Evolutionary conservation across 495 filamentous ascomycete species (phyloP), one percentile per base, ranked within the genome.

Genomic region (Hyaloscypha hepaticicola): DNA sequence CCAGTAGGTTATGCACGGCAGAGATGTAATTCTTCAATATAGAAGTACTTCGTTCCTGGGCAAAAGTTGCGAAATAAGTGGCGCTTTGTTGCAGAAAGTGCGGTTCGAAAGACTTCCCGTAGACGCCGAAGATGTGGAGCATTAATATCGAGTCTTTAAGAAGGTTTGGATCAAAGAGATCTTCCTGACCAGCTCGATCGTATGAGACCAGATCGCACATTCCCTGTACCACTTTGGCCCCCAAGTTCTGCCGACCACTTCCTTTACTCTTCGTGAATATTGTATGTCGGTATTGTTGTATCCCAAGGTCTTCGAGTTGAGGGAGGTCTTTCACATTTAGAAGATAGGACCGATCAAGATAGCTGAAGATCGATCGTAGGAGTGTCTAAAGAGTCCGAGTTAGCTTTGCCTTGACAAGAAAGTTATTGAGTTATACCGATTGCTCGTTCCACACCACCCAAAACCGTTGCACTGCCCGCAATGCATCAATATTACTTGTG

Each of bases 301-400:
- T 82, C 22, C 77, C 78, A 73, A 85, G 77, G 67, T 86, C 86
- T 66, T 86, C 80, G 16, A 90, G 76, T 55, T 77, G 74, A 63
- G 77, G 79, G n/a, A 71, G 68, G 48, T 79, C 67, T 67, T 80
- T 86, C 41, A 83, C 84, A 33, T 87, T 85, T 1, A 97, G 78
- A 24, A 99, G 83, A 72, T 90, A 97, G 5, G 92, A 90, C 63
- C 95, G 86, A 71, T 99, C 94, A 60, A 99, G 80, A 67, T 93
- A 97, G 71, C 90, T 93, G 78, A 96, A 98, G 31, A 97, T 88
- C 64, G 87, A 92, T 61, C 91, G 83, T 58, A 99, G 81, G 22
- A 84, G 87, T 45, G 84, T 82, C 90, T 92, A 71, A 56, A 33
- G 14, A 1, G n/a, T 8, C 61, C 33, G 2, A 52, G 55, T 31